Base-by-base conservation (phyloP, 148 eudicot genomes). In the Arbutus unedo region DNA sequence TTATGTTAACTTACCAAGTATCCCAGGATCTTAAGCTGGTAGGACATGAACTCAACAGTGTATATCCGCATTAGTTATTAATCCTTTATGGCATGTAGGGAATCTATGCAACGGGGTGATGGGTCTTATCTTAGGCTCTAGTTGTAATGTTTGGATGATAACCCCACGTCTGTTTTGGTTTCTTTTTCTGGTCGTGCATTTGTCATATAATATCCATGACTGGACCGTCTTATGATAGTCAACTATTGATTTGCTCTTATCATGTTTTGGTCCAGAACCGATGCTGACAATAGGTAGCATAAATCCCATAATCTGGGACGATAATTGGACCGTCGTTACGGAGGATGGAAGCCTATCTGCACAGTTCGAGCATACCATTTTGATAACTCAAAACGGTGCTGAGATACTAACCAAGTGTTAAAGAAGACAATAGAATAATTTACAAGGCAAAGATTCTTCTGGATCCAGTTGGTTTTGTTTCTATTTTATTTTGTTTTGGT, bases 311-410 rank as follows among this genome's bases (percentile, higher is more conserved):
- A 94, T 94, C 86, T 96, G 99, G 99, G 93, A 96, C 18, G 97
- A 96, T 81, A 82, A 94, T 55, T 96, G 99, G 99, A 96, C 98
- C 0, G 94, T 96, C 6, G 97, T 96, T 23, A 96, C 99, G 0
- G 93, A 92, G 86, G 99, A 96, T 82, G 99, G 94, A 57, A 96
- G 98, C 86, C 88, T 94, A 25, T 94, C 98, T 0, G 98, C 99
- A 57, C 99, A 96, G 83, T 96, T 96, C 74, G 98, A 96, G 88
- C 99, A 96, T 70, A 96, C 99, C 66, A 72, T 96, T 85, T 84
- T 94, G 70, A 94, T 96, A 19, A 96, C 99, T 7, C 70, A 79
- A 31, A 86, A 89, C 14, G 98, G 99, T 68, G 97, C 95, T 47
- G 97, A 96, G 87, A 96, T 96, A 79, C 84, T 94, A 83, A 96